A percentile compares a stretch with the other conserved stretches of the same genome.
phyloP scores from a whole-genome alignment of 176 grass and related monocot genomes.

The Zea luxurians region DNA sequence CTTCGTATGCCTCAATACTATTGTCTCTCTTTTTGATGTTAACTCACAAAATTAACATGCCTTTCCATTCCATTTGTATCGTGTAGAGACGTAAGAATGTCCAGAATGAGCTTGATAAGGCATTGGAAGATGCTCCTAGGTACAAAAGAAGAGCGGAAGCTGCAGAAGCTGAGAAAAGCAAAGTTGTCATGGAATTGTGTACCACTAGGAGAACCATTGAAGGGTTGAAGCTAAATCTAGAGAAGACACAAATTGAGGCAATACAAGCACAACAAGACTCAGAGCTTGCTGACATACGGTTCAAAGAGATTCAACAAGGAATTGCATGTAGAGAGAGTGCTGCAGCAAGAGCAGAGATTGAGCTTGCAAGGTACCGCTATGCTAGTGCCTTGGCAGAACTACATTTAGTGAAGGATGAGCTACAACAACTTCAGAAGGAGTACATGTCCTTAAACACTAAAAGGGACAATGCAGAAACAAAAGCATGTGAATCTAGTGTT shows the following conservation, averaged over 20 bases:
- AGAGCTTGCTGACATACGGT: slow-evolving; percentile 55
- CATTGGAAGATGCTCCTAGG: slow-evolving; percentile 40
- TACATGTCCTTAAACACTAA: slow-evolving; percentile 53
- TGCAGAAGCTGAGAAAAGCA: slow-evolving; percentile 47
- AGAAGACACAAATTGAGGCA: slow-evolving; percentile 58
- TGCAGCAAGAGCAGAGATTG: slow-evolving; percentile 63
- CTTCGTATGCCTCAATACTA: background rate
- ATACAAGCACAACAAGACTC: slow-evolving; percentile 68
- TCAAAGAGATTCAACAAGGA: slow-evolving; percentile 71
- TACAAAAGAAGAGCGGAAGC: slow-evolving; percentile 52
- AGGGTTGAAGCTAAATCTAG: slow-evolving; percentile 63
- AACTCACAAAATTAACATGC: background rate
- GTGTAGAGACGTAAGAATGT: slow-evolving; percentile 61
- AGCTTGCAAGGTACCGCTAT: slow-evolving; percentile 52
- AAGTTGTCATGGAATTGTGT: slow-evolving; percentile 47
- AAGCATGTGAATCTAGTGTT: slow-evolving; percentile 42
- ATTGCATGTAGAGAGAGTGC: slow-evolving; percentile 50
- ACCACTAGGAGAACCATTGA: slow-evolving; percentile 56
- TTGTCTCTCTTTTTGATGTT: background rate
- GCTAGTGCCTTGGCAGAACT: slow-evolving; percentile 54
- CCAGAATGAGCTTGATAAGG: slow-evolving; percentile 58
- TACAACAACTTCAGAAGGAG: slow-evolving; percentile 58
- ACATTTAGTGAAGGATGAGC: slow-evolving; percentile 58
- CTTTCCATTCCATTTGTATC: background rate
- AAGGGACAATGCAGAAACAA: slow-evolving; percentile 47